Conservation (phyloP, 495 filamentous ascomycete genomes). For the Penicillium macrosclerotiorum region DNA sequence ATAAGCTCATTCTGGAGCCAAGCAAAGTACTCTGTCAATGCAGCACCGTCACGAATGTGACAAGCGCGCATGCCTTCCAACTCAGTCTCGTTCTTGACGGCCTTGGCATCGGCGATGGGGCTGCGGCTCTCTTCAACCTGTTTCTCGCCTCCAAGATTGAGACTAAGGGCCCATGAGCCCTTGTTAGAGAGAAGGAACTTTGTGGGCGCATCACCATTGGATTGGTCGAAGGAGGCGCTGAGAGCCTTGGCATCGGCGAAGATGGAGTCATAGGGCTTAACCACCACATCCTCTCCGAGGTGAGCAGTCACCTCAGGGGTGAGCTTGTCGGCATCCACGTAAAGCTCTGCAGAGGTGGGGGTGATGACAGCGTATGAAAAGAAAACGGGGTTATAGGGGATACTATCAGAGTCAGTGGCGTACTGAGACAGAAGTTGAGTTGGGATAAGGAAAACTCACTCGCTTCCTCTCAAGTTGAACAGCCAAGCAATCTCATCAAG, state of each 20-base stretch:
- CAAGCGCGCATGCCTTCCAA: constrained; percentile 90
- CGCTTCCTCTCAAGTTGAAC: constrained; percentile 92
- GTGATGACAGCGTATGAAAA: constrained; percentile 95
- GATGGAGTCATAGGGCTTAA: constrained; percentile 84
- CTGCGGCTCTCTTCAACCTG: constrained; percentile 84
- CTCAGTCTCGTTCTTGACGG: constrained; percentile 94
- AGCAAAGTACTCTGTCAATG: constrained; percentile 88
- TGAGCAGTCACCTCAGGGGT: constrained; percentile 65
- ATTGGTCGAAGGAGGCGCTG: constrained; percentile 36
- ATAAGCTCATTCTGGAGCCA: constrained; percentile 91
- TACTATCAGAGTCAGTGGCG: constrained; percentile 46
- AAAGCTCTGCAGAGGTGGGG: constrained; percentile 75
- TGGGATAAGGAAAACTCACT: constrained; percentile 50
- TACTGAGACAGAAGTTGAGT: background rate
- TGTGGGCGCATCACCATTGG: constrained; percentile 31
- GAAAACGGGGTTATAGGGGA: constrained; percentile 98
- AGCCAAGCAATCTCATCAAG: constrained; percentile 98
- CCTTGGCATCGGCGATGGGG: constrained; percentile 89
- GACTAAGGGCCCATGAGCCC: constrained; percentile 89
- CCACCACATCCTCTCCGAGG: constrained; percentile 65
- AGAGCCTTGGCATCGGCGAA: constrained; percentile 73
- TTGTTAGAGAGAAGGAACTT: constrained; percentile 89
- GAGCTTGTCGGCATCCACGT: constrained; percentile 79
- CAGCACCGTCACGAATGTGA: constrained; percentile 92
- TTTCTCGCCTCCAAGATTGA: constrained; percentile 83